Evolutionary conservation across 1,284 basidiomycete species (phyloP).

Genomic region (Cryptococcus wingfieldii): DNA sequence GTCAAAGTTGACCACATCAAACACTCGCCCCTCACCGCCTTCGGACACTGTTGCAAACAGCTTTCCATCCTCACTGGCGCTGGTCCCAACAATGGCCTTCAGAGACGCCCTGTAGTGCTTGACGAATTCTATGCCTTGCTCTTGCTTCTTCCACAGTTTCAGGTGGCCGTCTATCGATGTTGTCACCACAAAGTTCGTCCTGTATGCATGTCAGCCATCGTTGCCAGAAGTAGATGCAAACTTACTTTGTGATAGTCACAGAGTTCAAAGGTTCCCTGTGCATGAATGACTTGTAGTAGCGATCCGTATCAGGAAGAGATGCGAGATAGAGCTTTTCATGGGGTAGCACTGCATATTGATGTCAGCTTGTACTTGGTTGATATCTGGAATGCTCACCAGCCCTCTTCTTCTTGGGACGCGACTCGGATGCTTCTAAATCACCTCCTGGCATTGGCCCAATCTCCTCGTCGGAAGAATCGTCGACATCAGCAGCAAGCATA

Average conservation of each 20-base stretch:
- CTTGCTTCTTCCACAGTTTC: slow-evolving; percentile 99
- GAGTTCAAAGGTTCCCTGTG: slow-evolving; percentile 91
- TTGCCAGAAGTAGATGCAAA: slow-evolving; percentile 2
- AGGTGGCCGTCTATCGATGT: slow-evolving; percentile 92
- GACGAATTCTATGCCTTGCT: slow-evolving; percentile 83
- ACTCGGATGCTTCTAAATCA: slow-evolving; percentile 16
- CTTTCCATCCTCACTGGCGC: slow-evolving; percentile 87
- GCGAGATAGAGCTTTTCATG: slow-evolving; percentile 83
- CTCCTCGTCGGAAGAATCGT: slow-evolving; percentile 46
- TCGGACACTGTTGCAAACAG: slow-evolving; percentile 85
- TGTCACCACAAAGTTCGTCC: slow-evolving; percentile 89
- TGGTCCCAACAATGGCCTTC: slow-evolving; percentile 70
- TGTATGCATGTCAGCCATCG: slow-evolving; percentile 37
- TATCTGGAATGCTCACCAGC: slow-evolving; percentile 30
- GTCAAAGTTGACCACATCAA: slow-evolving; percentile 97
- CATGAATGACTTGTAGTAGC: slow-evolving; percentile 98
- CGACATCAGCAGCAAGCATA: slow-evolving; percentile 34
- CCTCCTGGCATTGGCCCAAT: slow-evolving; percentile 29
- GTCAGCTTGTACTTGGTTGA: not conserved
- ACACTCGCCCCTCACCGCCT: slow-evolving; percentile 83
- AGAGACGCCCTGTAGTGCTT: slow-evolving; percentile 92
- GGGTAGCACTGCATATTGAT: slow-evolving; percentile 55
- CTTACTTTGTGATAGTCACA: slow-evolving; percentile 75
- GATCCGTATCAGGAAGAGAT: slow-evolving; percentile 83
- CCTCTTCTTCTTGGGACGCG: slow-evolving; percentile 39